A percentile compares a stretch with the other conserved stretches of the same genome.
Conservation (phyloP, 768 basidiomycete genomes). For the Lentinula raphanica region DNA sequence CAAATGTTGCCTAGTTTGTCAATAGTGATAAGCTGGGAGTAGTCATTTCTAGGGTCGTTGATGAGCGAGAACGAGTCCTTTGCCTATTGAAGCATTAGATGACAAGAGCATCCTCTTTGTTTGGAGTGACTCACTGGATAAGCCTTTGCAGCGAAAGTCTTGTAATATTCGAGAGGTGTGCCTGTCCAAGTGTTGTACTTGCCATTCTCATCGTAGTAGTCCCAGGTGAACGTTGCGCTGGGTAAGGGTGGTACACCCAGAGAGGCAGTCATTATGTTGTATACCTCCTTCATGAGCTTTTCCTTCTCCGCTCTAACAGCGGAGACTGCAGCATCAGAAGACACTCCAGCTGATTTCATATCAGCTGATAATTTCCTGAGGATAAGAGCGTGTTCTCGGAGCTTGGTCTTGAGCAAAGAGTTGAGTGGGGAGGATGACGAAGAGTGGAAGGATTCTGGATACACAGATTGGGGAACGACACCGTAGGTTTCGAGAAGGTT, state of each 20-base stretch:
- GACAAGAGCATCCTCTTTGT: background rate
- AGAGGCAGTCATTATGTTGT: conserved; percentile 76
- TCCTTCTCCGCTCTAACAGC: conserved; percentile 81
- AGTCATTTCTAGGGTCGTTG: conserved; percentile 88
- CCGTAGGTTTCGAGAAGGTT: conserved; percentile 70
- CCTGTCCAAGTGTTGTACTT: conserved; percentile 74
- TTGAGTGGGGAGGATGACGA: conserved; percentile 70
- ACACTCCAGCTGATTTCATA: conserved; percentile 43
- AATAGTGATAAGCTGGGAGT: conserved; percentile 82
- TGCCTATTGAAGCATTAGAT: conserved; percentile 34
- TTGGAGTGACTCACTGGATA: conserved; percentile 39
- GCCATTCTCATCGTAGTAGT: conserved; percentile 79
- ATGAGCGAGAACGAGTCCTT: conserved; percentile 86
- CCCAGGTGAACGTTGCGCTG: conserved; percentile 73
- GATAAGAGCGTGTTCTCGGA: conserved; percentile 84
- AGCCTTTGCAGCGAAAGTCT: conserved; percentile 52
- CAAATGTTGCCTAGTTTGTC: conserved; percentile 91
- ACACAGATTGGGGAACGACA: conserved; percentile 75
- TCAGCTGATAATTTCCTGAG: conserved; percentile 61
- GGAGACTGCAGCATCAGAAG: conserved; percentile 40
- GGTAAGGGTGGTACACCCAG: conserved; percentile 83
- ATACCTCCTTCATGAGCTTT: conserved; percentile 77
- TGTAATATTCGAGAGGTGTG: conserved; percentile 78
- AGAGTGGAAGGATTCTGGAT: conserved; percentile 83
- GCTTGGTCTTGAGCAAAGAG: conserved; percentile 77